A percentile compares a stretch with the other conserved stretches of the same genome.
Evolutionary conservation across 345 rosid genomes (phyloP).

Genomic region (Pugionium cornutum): DNA sequence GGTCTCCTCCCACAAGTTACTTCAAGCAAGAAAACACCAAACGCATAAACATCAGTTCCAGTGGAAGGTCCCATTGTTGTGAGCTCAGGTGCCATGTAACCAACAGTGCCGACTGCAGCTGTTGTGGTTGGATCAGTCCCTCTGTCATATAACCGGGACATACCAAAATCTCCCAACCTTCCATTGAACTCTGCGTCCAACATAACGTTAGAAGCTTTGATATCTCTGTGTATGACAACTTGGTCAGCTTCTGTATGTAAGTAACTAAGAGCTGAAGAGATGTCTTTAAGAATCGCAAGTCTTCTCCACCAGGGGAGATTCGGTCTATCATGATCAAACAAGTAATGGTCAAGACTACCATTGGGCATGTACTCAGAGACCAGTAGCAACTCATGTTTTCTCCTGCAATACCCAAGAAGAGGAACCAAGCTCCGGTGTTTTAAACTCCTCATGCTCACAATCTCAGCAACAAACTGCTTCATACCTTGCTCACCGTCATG

Average conservation of each 20-base stretch:
- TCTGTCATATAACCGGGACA: constrained; percentile 76
- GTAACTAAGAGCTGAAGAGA: constrained; percentile 49
- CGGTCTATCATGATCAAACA: constrained; percentile 29
- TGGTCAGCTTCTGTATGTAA: constrained; percentile 59
- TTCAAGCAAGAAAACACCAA: constrained; percentile 53
- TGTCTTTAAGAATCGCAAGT: constrained; percentile 42
- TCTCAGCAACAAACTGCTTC: constrained; percentile 54
- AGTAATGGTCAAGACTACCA: constrained; percentile 54
- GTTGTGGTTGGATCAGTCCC: constrained; percentile 68
- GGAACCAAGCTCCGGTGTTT: constrained; percentile 57
- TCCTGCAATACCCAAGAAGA: constrained; percentile 58
- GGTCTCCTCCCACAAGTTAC: constrained; percentile 65
- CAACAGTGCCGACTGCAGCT: constrained; percentile 82
- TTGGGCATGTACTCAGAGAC: constrained; percentile 64
- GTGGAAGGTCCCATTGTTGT: constrained; percentile 46
- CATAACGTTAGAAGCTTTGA: constrained; percentile 54
- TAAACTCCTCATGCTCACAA: constrained; percentile 47
- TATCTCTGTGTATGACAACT: constrained; percentile 56
- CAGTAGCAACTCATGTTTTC: constrained; percentile 50
- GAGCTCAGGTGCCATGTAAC: constrained; percentile 57
- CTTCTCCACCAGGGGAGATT: constrained; percentile 51
- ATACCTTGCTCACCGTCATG: constrained; percentile 54
- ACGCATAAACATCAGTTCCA: constrained; percentile 49
- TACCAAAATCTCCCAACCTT: constrained; percentile 88
- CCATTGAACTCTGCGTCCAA: constrained; percentile 67